Evolutionary conservation across 768 basidiomycete species (phyloP).

Genomic region (Boletus subparvulus): DNA sequence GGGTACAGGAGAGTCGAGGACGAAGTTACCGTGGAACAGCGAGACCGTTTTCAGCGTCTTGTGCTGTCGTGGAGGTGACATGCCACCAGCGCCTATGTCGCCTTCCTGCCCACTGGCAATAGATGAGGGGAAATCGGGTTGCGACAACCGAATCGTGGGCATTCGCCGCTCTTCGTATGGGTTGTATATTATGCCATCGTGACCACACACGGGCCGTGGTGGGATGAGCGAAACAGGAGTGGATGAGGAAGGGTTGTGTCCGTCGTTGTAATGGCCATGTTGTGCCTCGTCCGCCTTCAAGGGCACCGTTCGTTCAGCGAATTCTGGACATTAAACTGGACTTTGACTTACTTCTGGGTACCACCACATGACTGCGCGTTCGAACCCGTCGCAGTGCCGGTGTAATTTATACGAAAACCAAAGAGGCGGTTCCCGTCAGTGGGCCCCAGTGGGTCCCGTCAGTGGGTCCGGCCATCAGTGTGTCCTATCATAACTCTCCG

Average conservation of each 20-base stretch:
- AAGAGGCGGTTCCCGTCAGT: background rate
- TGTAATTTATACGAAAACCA: conserved; percentile 1
- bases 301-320: conserved; percentile 1
- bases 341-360: conserved; percentile 39
- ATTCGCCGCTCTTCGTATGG: background rate
- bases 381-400: background rate
- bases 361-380: conserved; percentile 36
- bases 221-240: too few species aligned
- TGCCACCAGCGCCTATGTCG: too few species aligned
- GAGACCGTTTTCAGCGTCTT: conserved; percentile 94
- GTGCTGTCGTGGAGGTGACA: conserved; percentile 72
- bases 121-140: too few species aligned
- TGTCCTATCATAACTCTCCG: too few species aligned
- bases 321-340: background rate
- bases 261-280: conserved; percentile 63
- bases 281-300: conserved; percentile 64
- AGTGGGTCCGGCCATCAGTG: too few species aligned
- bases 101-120: too few species aligned
- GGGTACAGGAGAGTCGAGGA: conserved; percentile 87
- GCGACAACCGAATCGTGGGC: too few species aligned
- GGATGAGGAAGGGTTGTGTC: conserved; percentile 45
- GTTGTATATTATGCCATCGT: conserved; percentile 32
- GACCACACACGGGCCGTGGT: too few species aligned
- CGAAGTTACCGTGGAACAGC: conserved; percentile 92
- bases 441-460: too few species aligned